Base-by-base conservation (phyloP, 495 filamentous ascomycete species). In the Penicillium steckii region DNA sequence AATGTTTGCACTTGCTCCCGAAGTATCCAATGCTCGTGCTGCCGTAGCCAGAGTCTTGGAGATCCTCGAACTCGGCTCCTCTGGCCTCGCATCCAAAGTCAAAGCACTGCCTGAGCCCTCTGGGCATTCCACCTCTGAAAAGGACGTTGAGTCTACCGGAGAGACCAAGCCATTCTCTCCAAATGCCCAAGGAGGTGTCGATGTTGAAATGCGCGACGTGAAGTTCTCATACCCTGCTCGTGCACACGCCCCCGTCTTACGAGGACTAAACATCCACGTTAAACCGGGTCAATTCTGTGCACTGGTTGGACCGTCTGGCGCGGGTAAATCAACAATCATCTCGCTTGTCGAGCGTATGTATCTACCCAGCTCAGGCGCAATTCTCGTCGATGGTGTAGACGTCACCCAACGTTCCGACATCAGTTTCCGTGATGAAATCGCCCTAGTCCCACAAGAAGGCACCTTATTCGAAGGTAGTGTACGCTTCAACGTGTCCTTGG, bases 1-100 rank as follows among this genome's bases (percentile, higher is more conserved):
- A 56, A 82, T 88, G 72, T 87, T 87, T 61, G 78, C 78, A 4
- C 73, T 87, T 2, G 83, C 83, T 0, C 82, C 84, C 0, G 83
- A 86, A 44, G 64, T 87, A 12, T 80, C 82, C 1, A 76, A 71
- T 25, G 82, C 84, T 4, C 53, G 57, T 8, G 57, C 60, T 5
- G 74, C 82, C 4, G 76, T 75, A 30, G 70, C 70, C 15, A 61
- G 71, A 44, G 70, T 81, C 27, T 63, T 79, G 38, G 64, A 64
- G 13, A 63, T 80, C 18, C 77, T 83, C 43, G 78, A 82, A 29
- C 55, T 69, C 7, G 69, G 69, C 18, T 65, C 63, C 1, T 62
- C 65, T 23, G 65, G 64, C 37, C 70, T 70, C 65, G 56, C 55
- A 30, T 67, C 65, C 1, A 37, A 17, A 25, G 44, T 61, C 17